These are phyloP conservation scores for Aurifilum marmelostoma DNA, from an alignment of 2,329 filamentous ascomycete genomes.

Conservation along the genomic window DNA sequence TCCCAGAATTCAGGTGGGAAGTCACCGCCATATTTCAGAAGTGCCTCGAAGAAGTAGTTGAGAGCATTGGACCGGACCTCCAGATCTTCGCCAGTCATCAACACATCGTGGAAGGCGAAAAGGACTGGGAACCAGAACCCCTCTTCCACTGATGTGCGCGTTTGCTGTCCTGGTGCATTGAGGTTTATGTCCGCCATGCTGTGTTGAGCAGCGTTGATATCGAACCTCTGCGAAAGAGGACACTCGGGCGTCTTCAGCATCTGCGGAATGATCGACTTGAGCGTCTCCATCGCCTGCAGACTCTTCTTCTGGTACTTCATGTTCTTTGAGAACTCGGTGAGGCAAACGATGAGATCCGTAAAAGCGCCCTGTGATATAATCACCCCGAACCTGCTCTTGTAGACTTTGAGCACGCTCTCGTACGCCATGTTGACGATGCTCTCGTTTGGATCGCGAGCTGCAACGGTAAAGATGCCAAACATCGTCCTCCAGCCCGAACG, in stretches of 20 bases:
- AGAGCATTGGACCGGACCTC: conserved; percentile 90
- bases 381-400: conserved; percentile 92
- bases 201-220: conserved; percentile 38
- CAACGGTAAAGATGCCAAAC: conserved; percentile 98
- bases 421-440: conserved; percentile 95
- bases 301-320: conserved; percentile 99
- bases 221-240: conserved; percentile 72
- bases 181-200: conserved; percentile 47
- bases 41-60: conserved; percentile 94
- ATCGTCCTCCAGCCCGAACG: conserved; percentile 98
- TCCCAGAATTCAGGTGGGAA: conserved; percentile 98
- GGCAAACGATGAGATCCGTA: conserved; percentile 90
- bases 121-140: conserved; percentile 98
- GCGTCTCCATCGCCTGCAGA: conserved; percentile 88
- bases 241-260: conserved; percentile 97
- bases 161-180: conserved; percentile 59
- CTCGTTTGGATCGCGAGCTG: conserved; percentile 90
- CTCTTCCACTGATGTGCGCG: conserved; percentile 87
- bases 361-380: conserved; percentile 97
- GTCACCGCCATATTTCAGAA: conserved; percentile 86
- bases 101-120: conserved; percentile 96
- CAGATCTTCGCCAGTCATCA: conserved; percentile 98
- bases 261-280: conserved; percentile 90
- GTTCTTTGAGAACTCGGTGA: conserved; percentile 99
- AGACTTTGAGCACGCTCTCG: conserved; percentile 94